Evolutionary conservation across 805 yeast species (phyloP), one percentile per base, ranked within the genome.

Genomic region (Saccharomycopsis malanga): DNA sequence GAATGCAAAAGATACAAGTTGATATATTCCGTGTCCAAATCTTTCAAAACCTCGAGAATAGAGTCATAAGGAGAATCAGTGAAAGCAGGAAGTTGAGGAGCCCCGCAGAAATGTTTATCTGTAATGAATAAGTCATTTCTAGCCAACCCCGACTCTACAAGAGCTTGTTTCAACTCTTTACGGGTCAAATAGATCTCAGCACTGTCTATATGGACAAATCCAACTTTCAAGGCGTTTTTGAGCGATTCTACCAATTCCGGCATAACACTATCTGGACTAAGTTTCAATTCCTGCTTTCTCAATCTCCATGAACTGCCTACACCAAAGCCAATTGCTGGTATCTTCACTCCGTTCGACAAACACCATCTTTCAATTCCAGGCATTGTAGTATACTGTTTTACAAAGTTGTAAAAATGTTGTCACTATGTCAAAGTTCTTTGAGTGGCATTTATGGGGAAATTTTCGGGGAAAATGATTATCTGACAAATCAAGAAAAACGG

Each of bases 241-340:
- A 66, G 46, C 34, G 63, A 65, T 1, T 56, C 61, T 2, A 67
- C 62, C n/a, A 70, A 55, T 7, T 57, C 57, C 4, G 46, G 49
- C 45, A 52, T 40, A 4, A 52, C 34, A 32, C 23, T n/a, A 17
- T 48, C 50, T 10, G 36, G 27, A 12, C 23, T 43, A 4, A 39
- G 38, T n/a, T 37, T 30, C 46, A 44, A 25, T 14, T 38, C 39
- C 9, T 12, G 21, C 2, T 61, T 48, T 34, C 65, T 61, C 53
- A 65, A 56, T 34, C 69, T 65, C 82, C 83, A 78, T 54, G 69
- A 71, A 27, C 83, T 77, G 38, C 84, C 84, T 1, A 80, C 67
- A 4, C 84, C 84, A 49, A 67, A 59, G 25, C 81, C 80, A 42
- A 78, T 61, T 4, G 70, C 71, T 23, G 73, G 74, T 30, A 70